phyloP scores from a whole-genome alignment of 768 basidiomycete species.

The Tricholoma sp. region DNA sequence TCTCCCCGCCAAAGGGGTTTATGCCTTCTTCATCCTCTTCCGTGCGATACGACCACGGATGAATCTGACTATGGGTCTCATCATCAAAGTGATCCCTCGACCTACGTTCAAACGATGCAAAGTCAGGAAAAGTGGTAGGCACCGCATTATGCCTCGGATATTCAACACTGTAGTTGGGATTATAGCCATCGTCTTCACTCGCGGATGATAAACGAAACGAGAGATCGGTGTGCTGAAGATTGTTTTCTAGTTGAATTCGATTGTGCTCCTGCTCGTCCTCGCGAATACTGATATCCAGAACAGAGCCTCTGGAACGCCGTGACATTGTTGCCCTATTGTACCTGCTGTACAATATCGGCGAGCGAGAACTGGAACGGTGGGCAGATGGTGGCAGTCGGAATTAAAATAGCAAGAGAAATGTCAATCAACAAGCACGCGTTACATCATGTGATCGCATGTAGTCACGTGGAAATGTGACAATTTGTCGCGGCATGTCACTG shows the following conservation, averaged over 20 bases:
- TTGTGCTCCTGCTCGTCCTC: constrained; percentile 73
- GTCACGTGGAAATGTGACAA: not conserved
- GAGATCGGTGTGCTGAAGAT: constrained; percentile 67
- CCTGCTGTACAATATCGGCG: constrained; percentile 21
- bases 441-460: constrained; percentile 10
- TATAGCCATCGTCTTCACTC: constrained; percentile 31
- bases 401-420: not conserved
- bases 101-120: constrained; percentile 55
- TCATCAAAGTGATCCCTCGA: constrained; percentile 54
- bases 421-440: constrained; percentile 14
- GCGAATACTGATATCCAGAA: constrained; percentile 44
- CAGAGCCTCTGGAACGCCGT: constrained; percentile 28
- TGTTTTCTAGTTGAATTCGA: constrained; percentile 75
- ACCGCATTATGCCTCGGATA: constrained; percentile 66
- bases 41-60: constrained; percentile 51
- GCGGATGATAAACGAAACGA: constrained; percentile 65
- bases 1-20: constrained; percentile 63
- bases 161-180: constrained; percentile 53
- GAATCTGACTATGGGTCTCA: constrained; percentile 42
- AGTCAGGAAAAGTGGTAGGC: constrained; percentile 51
- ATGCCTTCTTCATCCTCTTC: constrained; percentile 63
- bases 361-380: constrained; percentile 2
- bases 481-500: not conserved
- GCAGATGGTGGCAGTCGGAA: constrained; percentile 12
- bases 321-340: constrained; percentile 23